Conservation (phyloP, 164 flowering plant species). For the Vitis labrusca region DNA sequence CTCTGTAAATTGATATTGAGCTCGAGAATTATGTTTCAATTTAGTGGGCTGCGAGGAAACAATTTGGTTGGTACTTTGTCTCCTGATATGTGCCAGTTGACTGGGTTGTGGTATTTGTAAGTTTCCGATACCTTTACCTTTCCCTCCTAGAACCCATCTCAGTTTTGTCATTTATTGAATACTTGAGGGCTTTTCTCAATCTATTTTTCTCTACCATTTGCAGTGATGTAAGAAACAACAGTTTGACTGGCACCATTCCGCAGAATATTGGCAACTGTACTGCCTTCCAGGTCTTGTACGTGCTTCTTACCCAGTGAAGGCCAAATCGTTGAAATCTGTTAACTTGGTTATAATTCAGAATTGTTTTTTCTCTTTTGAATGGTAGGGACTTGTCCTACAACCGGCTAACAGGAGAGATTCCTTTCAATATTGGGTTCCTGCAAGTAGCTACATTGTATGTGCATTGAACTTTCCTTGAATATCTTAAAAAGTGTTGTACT, state of each 20-base stretch:
- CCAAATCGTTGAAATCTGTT: neutral
- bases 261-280: conserved; percentile 87
- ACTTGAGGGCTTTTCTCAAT: neutral
- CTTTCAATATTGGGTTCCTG: conserved; percentile 93
- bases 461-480: neutral
- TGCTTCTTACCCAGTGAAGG: conserved; percentile 14
- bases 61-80: conserved; percentile 79
- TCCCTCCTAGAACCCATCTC: neutral
- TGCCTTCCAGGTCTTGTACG: conserved; percentile 95
- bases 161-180: neutral
- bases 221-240: conserved; percentile 96
- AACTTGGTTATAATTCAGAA: neutral
- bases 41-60: conserved; percentile 89
- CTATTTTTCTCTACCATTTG: conserved; percentile 4
- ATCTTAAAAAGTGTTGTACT: neutral
- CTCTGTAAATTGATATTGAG: neutral
- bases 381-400: conserved; percentile 81
- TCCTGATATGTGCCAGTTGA: conserved; percentile 92
- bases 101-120: conserved; percentile 98
- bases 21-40: too few species aligned
- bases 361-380: conserved; percentile 9
- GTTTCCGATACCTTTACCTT: conserved; percentile 22
- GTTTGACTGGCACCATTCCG: conserved; percentile 89
- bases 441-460: conserved; percentile 98
- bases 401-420: conserved; percentile 84